A percentile compares a stretch with the other conserved stretches of the same genome.
Conservation (phyloP, 1,139 yeast genomes). For the Geotrichum restrictum region DNA sequence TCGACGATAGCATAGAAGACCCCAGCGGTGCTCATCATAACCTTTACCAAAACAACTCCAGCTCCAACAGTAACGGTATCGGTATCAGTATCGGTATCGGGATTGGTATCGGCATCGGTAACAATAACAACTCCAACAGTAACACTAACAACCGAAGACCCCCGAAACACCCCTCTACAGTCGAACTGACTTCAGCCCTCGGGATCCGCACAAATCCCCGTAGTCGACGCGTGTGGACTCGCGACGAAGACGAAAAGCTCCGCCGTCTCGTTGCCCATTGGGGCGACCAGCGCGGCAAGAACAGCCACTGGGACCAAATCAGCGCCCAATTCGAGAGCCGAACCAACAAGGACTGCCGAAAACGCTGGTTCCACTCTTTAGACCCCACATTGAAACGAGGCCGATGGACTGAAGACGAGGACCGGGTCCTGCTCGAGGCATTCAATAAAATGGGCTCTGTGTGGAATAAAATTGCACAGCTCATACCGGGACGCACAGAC, state of each 20-base stretch:
- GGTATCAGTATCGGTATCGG: too few species aligned
- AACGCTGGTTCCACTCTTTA: constrained; percentile 80
- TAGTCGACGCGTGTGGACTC: constrained; percentile 62
- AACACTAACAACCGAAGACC: constrained; percentile 11
- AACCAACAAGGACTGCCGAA: constrained; percentile 86
- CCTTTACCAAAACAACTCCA: background rate
- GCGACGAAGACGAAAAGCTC: constrained; percentile 70
- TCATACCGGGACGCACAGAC: constrained; percentile 80
- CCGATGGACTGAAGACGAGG: constrained; percentile 86
- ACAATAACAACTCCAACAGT: background rate
- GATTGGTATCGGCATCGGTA: background rate
- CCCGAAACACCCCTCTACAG: constrained; percentile 23
- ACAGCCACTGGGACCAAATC: constrained; percentile 66
- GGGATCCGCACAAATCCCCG: constrained; percentile 22
- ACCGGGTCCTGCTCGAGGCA: constrained; percentile 59
- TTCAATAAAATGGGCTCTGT: constrained; percentile 67
- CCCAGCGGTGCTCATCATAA: background rate
- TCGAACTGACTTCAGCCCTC: constrained; percentile 22
- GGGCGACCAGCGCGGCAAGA: constrained; percentile 86
- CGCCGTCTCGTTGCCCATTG: constrained; percentile 66
- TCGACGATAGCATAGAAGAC: too few species aligned
- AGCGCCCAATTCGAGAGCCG: constrained; percentile 67
- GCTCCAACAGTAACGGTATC: background rate
- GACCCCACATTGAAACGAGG: constrained; percentile 83
- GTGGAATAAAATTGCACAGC: constrained; percentile 80